phyloP scores from a whole-genome alignment of 106 monocot species.

The Cymbidium sinense region DNA sequence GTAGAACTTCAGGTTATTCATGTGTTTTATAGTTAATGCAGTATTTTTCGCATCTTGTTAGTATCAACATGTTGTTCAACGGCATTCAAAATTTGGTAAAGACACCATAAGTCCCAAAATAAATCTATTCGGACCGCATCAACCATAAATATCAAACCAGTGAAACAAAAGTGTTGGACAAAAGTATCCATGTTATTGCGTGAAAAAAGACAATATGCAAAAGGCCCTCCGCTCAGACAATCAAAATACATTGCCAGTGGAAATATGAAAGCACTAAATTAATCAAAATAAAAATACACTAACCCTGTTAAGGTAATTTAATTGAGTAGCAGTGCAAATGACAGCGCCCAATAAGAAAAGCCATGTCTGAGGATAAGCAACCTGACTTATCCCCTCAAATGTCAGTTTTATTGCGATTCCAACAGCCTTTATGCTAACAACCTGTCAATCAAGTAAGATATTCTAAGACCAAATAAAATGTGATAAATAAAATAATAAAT shows the following conservation, averaged over 20 bases:
- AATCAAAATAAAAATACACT: neutral
- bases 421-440: conserved; percentile 80
- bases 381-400: conserved; percentile 57
- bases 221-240: neutral
- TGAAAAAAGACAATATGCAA: neutral
- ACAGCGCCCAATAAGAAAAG: conserved; percentile 45
- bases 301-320: conserved; percentile 84
- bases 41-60: neutral
- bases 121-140: neutral
- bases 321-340: conserved; percentile 49
- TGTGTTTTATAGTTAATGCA: neutral
- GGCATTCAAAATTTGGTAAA: too few relatives aligned
- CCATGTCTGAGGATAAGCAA: conserved; percentile 66
- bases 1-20: neutral
- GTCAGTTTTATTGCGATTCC: conserved; percentile 83
- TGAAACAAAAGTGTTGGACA: neutral
- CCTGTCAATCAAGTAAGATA: conserved; percentile 24
- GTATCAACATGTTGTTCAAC: neutral
- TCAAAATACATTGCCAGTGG: neutral
- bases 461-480: neutral
- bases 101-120: neutral
- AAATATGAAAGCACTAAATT: neutral
- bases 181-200: neutral
- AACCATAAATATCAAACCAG: neutral
- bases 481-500: neutral